A percentile compares a stretch with the other conserved stretches of the same genome.
Conservation (phyloP, 2,329 filamentous ascomycete genomes). For the Fusarium chuoi region DNA sequence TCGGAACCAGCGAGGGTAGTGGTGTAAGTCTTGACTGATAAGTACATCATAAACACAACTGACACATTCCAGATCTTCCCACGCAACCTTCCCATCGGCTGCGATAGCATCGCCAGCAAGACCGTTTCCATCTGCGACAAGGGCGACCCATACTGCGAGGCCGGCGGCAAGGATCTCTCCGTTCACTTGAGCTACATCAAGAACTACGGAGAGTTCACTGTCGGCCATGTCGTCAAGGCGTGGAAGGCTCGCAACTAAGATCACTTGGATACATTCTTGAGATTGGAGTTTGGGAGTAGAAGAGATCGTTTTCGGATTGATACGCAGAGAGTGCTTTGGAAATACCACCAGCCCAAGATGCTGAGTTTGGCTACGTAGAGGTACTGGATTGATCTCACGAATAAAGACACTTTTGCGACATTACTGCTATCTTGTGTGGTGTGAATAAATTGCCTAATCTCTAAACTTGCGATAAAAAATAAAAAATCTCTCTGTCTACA, state of each 20-base stretch:
- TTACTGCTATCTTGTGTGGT: no score
- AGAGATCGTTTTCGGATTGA: not conserved
- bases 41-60: not conserved
- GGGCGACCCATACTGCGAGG: constrained; percentile 29
- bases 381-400: not conserved
- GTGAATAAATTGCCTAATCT: not conserved
- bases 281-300: not conserved
- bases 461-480: not conserved
- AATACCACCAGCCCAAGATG: not conserved
- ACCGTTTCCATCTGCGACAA: constrained; percentile 33
- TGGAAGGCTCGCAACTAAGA: not conserved
- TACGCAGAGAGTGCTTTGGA: not conserved
- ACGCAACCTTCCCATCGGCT: constrained; percentile 12
- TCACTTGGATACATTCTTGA: not conserved
- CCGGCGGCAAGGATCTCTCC: constrained; percentile 11
- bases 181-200: constrained; percentile 33
- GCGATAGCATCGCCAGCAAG: constrained; percentile 10
- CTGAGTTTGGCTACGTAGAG: not conserved
- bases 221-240: constrained; percentile 45
- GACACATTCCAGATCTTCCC: constrained; percentile 26
- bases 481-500: not conserved
- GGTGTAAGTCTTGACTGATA: constrained; percentile 13
- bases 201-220: constrained; percentile 36
- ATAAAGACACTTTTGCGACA: not conserved
- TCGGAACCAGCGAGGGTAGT: constrained; percentile 22